Evolutionary conservation across 2,329 filamentous ascomycete genomes (phyloP).

Genomic region (Malbranchea cinnamomea): DNA sequence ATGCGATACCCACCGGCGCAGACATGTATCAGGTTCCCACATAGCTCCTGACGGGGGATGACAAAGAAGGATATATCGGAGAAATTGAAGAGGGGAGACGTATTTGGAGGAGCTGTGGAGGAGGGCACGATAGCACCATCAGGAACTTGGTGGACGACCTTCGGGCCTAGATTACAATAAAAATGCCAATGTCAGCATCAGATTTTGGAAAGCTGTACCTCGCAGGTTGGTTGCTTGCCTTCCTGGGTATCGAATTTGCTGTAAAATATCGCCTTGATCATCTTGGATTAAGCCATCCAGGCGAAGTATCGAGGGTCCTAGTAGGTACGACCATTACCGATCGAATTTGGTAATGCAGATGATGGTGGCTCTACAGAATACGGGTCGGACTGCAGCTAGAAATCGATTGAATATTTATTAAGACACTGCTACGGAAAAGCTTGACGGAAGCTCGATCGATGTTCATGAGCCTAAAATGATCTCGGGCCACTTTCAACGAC

Average conservation of each 20-base stretch:
- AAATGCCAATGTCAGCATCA: background rate
- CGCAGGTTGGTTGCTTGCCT: slow-evolving; percentile 20
- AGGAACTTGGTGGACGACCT: slow-evolving; percentile 50
- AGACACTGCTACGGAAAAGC: too few relatives aligned
- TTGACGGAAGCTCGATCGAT: too few relatives aligned
- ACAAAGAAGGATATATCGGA: slow-evolving; percentile 79
- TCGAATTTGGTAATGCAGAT: too few relatives aligned
- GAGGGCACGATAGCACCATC: slow-evolving; percentile 40
- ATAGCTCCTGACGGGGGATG: slow-evolving; percentile 88
- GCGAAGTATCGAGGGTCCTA: too few relatives aligned
- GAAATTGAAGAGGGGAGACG: slow-evolving; percentile 66
- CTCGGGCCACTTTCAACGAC: too few relatives aligned
- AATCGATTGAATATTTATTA: too few relatives aligned
- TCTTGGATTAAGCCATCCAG: slow-evolving; percentile 18
- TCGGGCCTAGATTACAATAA: slow-evolving; percentile 34
- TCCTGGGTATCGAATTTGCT: slow-evolving; percentile 49
- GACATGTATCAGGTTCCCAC: slow-evolving; percentile 69
- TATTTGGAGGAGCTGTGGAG: slow-evolving; percentile 28
- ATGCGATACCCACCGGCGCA: slow-evolving; percentile 62
- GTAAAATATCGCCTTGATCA: slow-evolving; percentile 53
- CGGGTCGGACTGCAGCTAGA: too few relatives aligned
- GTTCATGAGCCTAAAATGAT: too few relatives aligned
- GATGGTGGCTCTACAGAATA: too few relatives aligned
- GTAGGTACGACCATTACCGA: too few relatives aligned
- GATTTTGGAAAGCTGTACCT: background rate